phyloP scores from a whole-genome alignment of 1,284 basidiomycete genomes.

The Takashimella koratensis region DNA sequence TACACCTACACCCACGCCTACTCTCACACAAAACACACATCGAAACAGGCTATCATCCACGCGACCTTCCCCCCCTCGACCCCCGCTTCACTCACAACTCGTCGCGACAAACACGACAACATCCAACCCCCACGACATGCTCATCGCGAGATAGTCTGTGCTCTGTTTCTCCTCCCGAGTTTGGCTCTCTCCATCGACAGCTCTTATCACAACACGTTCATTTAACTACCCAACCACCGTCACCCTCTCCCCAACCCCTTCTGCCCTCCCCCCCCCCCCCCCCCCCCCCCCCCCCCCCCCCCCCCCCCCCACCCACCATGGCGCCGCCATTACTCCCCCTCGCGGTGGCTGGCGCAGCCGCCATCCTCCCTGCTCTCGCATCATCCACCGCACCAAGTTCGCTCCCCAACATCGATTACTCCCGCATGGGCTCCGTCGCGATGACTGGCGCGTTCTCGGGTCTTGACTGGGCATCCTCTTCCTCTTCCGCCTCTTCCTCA shows the following conservation, averaged over 20 bases:
- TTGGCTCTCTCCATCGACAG: no score
- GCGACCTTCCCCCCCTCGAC: no score
- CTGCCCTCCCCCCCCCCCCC: constrained; percentile 1
- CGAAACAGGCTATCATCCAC: no score
- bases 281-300: constrained; percentile 1
- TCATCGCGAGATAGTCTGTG: no score
- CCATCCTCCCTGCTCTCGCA: constrained; percentile 23
- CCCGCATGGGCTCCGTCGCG: constrained; percentile 83
- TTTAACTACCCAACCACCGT: no score
- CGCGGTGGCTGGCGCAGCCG: constrained; percentile 8
- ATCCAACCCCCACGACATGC: no score
- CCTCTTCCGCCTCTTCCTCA: constrained; percentile 16
- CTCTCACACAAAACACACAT: no score
- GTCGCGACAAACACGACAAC: no score
- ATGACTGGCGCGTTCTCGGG: constrained; percentile 82
- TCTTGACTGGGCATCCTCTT: constrained; percentile 55
- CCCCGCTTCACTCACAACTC: no score
- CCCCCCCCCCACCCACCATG: not conserved
- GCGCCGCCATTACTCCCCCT: not conserved
- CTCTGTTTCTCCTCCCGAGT: no score
- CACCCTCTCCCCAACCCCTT: not conserved
- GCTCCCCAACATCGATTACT: constrained; percentile 78
- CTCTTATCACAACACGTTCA: no score
- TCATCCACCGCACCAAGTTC: constrained; percentile 53
- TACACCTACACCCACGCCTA: no score